Evolutionary conservation across 495 filamentous ascomycete genomes (phyloP).

Genomic region (Penicillium salamii): DNA sequence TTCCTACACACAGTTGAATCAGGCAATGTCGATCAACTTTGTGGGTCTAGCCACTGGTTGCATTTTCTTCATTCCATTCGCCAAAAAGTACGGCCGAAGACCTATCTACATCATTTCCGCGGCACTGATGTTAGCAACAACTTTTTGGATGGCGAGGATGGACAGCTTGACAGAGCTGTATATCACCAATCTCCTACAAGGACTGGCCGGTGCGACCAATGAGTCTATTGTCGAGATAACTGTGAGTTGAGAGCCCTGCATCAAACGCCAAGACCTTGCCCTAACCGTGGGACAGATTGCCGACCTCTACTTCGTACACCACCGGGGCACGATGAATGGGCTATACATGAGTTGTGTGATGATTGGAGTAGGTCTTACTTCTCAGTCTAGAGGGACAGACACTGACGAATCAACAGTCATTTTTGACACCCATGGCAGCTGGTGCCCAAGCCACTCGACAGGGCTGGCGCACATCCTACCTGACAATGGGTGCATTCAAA

Average conservation of each 20-base stretch:
- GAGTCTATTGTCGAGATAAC: slow-evolving; percentile 37
- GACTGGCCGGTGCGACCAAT: slow-evolving; percentile 33
- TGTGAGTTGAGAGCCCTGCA: slow-evolving; percentile 4
- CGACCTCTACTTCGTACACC: slow-evolving; percentile 39
- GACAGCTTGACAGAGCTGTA: slow-evolving; percentile 26
- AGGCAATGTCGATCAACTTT: slow-evolving; percentile 30
- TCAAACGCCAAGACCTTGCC: background rate
- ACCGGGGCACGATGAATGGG: slow-evolving; percentile 35
- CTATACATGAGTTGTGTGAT: slow-evolving; percentile 35
- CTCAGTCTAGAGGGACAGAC: background rate
- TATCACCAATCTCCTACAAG: slow-evolving; percentile 28
- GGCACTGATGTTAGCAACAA: slow-evolving; percentile 26
- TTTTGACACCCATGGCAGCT: slow-evolving; percentile 34
- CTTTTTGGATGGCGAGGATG: slow-evolving; percentile 28
- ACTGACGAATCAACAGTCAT: slow-evolving; percentile 21
- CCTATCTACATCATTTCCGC: slow-evolving; percentile 34
- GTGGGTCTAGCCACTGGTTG: slow-evolving; percentile 33
- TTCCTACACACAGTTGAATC: slow-evolving; percentile 26
- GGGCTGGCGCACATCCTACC: slow-evolving; percentile 33
- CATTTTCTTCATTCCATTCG: slow-evolving; percentile 32
- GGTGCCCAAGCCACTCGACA: slow-evolving; percentile 30
- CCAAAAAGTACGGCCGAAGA: slow-evolving; percentile 33
- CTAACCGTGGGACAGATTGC: slow-evolving; percentile 26
- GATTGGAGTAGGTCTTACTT: slow-evolving; percentile 28
- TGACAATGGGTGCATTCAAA: slow-evolving; percentile 29